These are phyloP conservation scores for Prunus dulcis DNA, from an alignment of 306 rosid species.

Conservation along the genomic window DNA sequence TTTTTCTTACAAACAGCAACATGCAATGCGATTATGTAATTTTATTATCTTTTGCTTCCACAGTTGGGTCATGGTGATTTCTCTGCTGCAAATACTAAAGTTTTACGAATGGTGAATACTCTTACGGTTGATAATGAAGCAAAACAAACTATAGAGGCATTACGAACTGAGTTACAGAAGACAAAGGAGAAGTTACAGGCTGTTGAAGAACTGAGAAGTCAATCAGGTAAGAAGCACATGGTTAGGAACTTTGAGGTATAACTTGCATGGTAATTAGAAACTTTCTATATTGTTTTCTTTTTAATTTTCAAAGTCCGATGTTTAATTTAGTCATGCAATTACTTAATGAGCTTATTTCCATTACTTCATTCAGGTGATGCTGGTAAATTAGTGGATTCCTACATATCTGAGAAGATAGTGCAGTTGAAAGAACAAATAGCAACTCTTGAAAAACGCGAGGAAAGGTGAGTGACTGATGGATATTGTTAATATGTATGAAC, in stretches of 20 bases:
- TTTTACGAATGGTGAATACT: constrained; percentile 92
- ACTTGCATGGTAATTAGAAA: background rate
- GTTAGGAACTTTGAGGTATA: background rate
- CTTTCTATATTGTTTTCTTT: background rate
- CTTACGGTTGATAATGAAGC: constrained; percentile 86
- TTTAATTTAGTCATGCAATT: background rate
- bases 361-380: constrained; percentile 59
- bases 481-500: background rate
- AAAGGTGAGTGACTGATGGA: constrained; percentile 50
- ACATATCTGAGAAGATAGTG: constrained; percentile 75
- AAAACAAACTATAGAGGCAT: constrained; percentile 92
- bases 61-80: constrained; percentile 90
- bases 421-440: constrained; percentile 92
- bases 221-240: constrained; percentile 50
- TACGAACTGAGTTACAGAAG: constrained; percentile 77
- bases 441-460: constrained; percentile 94
- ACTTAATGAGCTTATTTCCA: background rate
- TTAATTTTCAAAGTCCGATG: background rate
- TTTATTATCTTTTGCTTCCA: constrained; percentile 21
- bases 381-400: constrained; percentile 77
- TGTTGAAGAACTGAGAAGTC: constrained; percentile 84
- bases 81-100: constrained; percentile 88
- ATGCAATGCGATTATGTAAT: background rate
- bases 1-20: background rate
- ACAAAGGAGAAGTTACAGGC: constrained; percentile 91